These are phyloP conservation scores for Candida suzukii DNA, from an alignment of 805 yeast species.

Conservation along the genomic window DNA sequence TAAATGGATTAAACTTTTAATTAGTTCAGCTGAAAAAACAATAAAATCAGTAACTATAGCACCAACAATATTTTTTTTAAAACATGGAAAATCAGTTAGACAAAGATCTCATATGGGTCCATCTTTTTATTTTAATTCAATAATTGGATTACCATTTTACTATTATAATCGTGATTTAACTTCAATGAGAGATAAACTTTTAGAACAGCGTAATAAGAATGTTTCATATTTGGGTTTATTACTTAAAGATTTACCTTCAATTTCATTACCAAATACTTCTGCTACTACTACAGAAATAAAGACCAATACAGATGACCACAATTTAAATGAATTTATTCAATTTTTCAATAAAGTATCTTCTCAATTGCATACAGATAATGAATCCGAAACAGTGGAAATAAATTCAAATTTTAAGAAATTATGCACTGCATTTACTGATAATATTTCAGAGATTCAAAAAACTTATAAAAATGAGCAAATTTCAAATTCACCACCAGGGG, in stretches of 20 bases:
- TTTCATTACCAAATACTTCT: too few species aligned
- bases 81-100: constrained; percentile 7
- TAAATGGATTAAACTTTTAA: constrained; percentile 11
- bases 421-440: not conserved
- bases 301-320: too few species aligned
- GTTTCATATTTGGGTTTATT: constrained; percentile 30
- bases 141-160: constrained; percentile 30
- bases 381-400: not conserved
- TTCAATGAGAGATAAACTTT: constrained; percentile 14
- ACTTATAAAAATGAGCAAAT: constrained; percentile 1
- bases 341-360: not conserved
- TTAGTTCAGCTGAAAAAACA: constrained; percentile 8
- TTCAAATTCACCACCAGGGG: constrained; percentile 30
- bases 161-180: constrained; percentile 24
- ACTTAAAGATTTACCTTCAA: constrained; percentile 28
- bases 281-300: too few species aligned
- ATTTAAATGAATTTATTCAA: not conserved
- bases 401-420: not conserved
- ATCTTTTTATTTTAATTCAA: constrained; percentile 20
- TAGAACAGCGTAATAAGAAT: constrained; percentile 19
- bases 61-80: constrained; percentile 20
- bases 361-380: not conserved
- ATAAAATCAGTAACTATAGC: constrained; percentile 10
- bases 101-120: constrained; percentile 4
- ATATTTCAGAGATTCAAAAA: constrained; percentile 3